Conservation (phyloP, 202 grass and related monocot species). For the Carex arenaria region DNA sequence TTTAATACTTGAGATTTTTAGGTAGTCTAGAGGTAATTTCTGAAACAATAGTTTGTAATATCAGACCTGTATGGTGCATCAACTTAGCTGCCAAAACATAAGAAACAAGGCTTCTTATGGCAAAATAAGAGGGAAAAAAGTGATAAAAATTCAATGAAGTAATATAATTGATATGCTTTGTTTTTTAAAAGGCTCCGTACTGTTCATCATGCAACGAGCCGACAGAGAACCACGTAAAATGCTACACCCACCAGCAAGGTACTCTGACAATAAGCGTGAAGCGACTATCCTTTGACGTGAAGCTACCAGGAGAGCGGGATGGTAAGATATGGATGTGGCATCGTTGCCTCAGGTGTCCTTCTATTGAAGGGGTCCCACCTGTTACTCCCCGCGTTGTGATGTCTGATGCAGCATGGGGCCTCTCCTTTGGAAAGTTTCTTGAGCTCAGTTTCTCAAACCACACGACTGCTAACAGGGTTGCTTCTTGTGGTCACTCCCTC, state of each 20-base stretch:
- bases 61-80: constrained; percentile 1
- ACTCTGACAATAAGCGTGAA: constrained; percentile 78
- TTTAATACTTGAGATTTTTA: background rate
- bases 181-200: constrained; percentile 62
- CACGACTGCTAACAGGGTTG: constrained; percentile 89
- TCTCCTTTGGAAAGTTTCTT: constrained; percentile 98
- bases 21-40: background rate
- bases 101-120: background rate
- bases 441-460: constrained; percentile 98
- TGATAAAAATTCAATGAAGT: background rate
- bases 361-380: constrained; percentile 68
- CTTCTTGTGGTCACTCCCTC: constrained; percentile 87
- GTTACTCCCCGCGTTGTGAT: constrained; percentile 69
- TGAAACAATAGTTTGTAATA: constrained; percentile 12
- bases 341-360: constrained; percentile 78
- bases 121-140: background rate
- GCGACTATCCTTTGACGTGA: constrained; percentile 42
- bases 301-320: constrained; percentile 74
- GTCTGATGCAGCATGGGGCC: constrained; percentile 89
- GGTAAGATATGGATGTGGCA: constrained; percentile 99
- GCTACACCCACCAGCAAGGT: constrained; percentile 96
- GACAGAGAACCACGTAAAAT: constrained; percentile 75
- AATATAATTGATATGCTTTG: background rate
- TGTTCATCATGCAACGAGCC: constrained; percentile 81
- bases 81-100: background rate